A percentile compares a stretch with the other conserved stretches of the same genome.
Conservation (phyloP, 108 stramenopile species). For the Cyclotella choctawhatcheeana region DNA sequence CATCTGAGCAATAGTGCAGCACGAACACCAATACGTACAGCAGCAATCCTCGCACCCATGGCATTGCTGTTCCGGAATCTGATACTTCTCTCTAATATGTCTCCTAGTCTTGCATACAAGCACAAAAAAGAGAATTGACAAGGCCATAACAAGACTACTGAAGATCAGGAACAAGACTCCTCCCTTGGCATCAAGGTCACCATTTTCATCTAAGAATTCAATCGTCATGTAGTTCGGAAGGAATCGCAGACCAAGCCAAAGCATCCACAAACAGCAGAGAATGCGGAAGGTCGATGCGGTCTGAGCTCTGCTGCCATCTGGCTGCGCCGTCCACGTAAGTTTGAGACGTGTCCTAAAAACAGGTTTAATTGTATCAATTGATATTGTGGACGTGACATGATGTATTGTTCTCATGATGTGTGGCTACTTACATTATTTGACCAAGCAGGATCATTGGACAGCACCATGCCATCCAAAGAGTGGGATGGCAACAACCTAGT, state of each 20-base stretch:
- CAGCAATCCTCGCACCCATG: slow-evolving; percentile 11
- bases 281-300: slow-evolving; percentile 58
- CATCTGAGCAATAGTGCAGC: slow-evolving; percentile 6
- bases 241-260: background rate
- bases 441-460: slow-evolving; percentile 34
- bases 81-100: background rate
- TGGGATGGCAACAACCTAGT: slow-evolving; percentile 43
- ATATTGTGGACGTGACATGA: no score
- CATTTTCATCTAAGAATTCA: background rate
- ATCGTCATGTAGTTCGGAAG: background rate
- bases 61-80: slow-evolving; percentile 4
- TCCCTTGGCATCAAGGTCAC: background rate
- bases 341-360: no score
- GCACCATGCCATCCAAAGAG: slow-evolving; percentile 35
- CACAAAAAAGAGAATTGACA: background rate
- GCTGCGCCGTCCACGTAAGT: slow-evolving; percentile 45
- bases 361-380: no score
- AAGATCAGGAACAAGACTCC: background rate
- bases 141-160: background rate
- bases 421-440: no score
- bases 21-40: background rate
- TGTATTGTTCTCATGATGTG: no score
- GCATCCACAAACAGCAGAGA: slow-evolving; percentile 45
- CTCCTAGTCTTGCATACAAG: background rate
- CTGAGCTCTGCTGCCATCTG: slow-evolving; percentile 12